Evolutionary conservation across 495 filamentous ascomycete genomes (phyloP).

Genomic region (Mycothermus thermophilus): DNA sequence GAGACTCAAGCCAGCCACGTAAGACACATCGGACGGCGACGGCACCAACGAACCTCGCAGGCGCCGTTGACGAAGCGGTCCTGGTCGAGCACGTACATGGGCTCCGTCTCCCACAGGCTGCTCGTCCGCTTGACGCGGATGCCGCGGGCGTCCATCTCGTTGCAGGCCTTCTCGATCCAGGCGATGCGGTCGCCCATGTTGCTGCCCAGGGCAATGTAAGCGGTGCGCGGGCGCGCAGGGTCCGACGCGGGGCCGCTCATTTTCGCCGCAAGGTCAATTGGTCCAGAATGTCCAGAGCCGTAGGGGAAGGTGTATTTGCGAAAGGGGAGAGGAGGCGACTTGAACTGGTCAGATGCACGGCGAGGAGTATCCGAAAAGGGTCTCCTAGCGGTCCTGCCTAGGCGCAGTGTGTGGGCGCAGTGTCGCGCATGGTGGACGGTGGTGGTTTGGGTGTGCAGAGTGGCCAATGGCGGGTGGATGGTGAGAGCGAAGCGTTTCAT

Average conservation of each 20-base stretch:
- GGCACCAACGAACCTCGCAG: conserved; percentile 57
- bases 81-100: conserved; percentile 93
- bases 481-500: conserved; percentile 4
- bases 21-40: not conserved
- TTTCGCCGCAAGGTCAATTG: conserved; percentile 6
- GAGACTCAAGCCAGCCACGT: not conserved
- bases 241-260: conserved; percentile 1
- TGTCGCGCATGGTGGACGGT: not conserved
- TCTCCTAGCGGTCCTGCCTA: conserved; percentile 3
- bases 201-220: conserved; percentile 81
- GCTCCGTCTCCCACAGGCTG: conserved; percentile 80
- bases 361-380: conserved; percentile 8
- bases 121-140: conserved; percentile 72
- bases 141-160: conserved; percentile 52
- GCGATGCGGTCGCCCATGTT: conserved; percentile 78
- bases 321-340: conserved; percentile 5
- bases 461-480: not conserved
- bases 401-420: not conserved
- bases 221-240: conserved; percentile 25
- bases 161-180: conserved; percentile 71
- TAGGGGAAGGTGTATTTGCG: conserved; percentile 15
- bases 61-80: conserved; percentile 81
- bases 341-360: not conserved
- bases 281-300: conserved; percentile 3
- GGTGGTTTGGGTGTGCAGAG: not conserved